phyloP scores from a whole-genome alignment of 2,329 filamentous ascomycete genomes.

The Fusarium verrucosum region DNA sequence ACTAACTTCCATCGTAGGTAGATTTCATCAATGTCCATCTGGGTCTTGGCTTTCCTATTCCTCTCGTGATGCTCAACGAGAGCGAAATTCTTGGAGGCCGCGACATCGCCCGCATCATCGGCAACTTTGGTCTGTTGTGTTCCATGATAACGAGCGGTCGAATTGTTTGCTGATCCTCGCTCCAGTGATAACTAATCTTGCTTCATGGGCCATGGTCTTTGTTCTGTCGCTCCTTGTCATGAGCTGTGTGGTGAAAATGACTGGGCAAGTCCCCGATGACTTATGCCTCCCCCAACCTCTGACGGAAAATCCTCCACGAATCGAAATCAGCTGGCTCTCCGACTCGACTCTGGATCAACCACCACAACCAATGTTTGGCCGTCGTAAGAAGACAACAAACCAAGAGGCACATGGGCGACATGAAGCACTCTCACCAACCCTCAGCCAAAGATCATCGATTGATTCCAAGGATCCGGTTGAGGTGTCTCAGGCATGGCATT shows the following conservation, averaged over 20 bases:
- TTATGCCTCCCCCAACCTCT: constrained; percentile 14
- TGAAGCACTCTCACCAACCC: background rate
- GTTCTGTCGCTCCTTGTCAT: constrained; percentile 38
- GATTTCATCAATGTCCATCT: constrained; percentile 62
- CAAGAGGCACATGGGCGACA: background rate
- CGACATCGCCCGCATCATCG: constrained; percentile 55
- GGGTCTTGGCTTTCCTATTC: constrained; percentile 61
- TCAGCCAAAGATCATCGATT: constrained; percentile 19
- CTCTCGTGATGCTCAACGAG: constrained; percentile 58
- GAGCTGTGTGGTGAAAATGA: constrained; percentile 10
- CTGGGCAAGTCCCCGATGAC: constrained; percentile 4
- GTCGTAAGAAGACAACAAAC: constrained; percentile 10
- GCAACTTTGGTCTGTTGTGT: constrained; percentile 57
- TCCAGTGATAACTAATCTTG: constrained; percentile 49
- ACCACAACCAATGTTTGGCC: background rate
- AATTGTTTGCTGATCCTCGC: constrained; percentile 13
- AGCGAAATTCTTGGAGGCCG: constrained; percentile 45
- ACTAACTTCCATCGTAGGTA: constrained; percentile 49
- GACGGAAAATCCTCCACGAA: background rate
- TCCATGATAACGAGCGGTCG: too few species aligned
- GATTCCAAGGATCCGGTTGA: background rate
- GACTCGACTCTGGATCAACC: constrained; percentile 32
- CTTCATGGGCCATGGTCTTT: constrained; percentile 50
- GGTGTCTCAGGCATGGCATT: constrained; percentile 13
- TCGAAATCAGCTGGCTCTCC: constrained; percentile 36